phyloP scores from a whole-genome alignment of 2,329 filamentous ascomycete species.

The Periconia digitata region DNA sequence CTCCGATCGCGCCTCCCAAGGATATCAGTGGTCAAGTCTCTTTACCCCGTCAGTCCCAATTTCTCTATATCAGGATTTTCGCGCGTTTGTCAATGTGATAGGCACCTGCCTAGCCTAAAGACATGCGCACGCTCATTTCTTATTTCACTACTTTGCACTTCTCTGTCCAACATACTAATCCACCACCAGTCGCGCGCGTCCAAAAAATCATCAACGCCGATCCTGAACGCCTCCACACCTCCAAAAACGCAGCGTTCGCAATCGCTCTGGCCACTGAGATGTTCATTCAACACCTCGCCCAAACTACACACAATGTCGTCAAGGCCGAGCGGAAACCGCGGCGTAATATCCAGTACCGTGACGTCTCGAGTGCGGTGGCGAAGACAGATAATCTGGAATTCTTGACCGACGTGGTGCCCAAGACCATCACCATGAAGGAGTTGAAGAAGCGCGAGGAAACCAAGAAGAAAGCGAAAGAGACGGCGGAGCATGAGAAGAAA shows the following conservation, averaged over 20 bases:
- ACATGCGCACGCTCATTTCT: neutral
- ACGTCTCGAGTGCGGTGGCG: constrained; percentile 83
- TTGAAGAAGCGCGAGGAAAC: constrained; percentile 65
- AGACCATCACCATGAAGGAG: constrained; percentile 78
- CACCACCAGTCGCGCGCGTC: constrained; percentile 77
- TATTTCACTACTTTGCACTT: no score
- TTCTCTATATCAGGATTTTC: neutral
- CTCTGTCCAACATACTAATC: no score
- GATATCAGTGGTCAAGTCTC: constrained; percentile 84
- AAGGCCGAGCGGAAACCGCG: constrained; percentile 90
- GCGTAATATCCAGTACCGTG: constrained; percentile 93
- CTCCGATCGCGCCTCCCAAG: constrained; percentile 75
- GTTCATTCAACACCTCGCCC: constrained; percentile 90
- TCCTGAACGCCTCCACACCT: constrained; percentile 74
- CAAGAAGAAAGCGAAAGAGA: constrained; percentile 17
- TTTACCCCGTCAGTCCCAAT: constrained; percentile 69
- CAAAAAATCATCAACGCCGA: constrained; percentile 94
- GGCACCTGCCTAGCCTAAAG: no score
- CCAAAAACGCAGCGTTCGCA: constrained; percentile 90
- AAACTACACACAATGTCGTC: constrained; percentile 82
- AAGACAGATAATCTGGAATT: constrained; percentile 95
- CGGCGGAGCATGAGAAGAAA: constrained; percentile 40
- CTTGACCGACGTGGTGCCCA: constrained; percentile 85
- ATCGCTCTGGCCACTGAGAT: constrained; percentile 93
- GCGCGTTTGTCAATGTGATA: neutral